phyloP scores from a whole-genome alignment of 192 early-diverging fungal genomes.

The Entomortierella chlamydospora region DNA sequence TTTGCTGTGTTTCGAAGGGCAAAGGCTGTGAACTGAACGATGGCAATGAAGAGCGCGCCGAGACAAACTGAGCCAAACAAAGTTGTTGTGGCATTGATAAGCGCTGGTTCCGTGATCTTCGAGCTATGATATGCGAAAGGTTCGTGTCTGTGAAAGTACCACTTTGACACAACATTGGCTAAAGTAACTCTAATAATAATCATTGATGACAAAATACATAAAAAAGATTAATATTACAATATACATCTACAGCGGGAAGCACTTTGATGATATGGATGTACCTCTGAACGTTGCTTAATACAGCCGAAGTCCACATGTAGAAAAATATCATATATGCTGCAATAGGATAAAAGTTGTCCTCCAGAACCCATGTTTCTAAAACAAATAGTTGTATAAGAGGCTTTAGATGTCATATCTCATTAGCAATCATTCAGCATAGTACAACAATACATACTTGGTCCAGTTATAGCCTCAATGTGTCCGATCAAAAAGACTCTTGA shows the following conservation, averaged over 20 bases:
- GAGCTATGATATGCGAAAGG: constrained; percentile 50
- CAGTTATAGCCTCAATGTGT: constrained; percentile 22
- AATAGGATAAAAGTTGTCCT: constrained; percentile 62
- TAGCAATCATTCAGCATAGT: neutral
- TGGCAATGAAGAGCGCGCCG: constrained; percentile 69
- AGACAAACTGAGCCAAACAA: constrained; percentile 77
- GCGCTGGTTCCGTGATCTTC: constrained; percentile 57
- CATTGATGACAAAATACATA: neutral
- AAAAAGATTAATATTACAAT: neutral
- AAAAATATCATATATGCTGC: constrained; percentile 72
- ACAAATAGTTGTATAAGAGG: constrained; percentile 8
- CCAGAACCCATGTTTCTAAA: constrained; percentile 61
- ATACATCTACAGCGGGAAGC: no score
- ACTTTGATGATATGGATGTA: constrained; percentile 3
- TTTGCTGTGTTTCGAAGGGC: constrained; percentile 58
- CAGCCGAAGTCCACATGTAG: constrained; percentile 80
- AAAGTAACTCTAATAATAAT: constrained; percentile 63
- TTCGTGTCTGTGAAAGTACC: constrained; percentile 78
- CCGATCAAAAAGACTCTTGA: constrained; percentile 73
- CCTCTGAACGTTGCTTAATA: constrained; percentile 80
- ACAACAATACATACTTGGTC: neutral
- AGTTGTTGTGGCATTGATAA: constrained; percentile 61
- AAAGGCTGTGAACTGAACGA: constrained; percentile 65
- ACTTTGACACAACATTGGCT: constrained; percentile 78
- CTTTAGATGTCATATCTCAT: neutral